These are phyloP conservation scores for Colletotrichum higginsianum DNA, from an alignment of 2,329 filamentous ascomycete species.

Conservation along the genomic window DNA sequence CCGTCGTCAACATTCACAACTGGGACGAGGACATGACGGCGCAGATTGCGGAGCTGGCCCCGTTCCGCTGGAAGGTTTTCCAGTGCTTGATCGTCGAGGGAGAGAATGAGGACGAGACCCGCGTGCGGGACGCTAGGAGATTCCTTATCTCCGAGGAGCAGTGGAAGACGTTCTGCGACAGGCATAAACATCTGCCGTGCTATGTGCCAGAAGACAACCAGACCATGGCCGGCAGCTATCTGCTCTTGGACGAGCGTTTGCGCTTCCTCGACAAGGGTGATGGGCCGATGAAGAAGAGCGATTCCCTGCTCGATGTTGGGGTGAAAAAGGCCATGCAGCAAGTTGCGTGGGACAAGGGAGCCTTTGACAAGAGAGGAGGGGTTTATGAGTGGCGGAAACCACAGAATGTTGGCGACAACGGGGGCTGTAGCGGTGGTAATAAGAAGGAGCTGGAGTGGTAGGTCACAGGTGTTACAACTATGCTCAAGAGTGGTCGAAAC, in stretches of 20 bases:
- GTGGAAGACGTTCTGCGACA: slow-evolving; percentile 61
- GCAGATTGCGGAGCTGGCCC: slow-evolving; percentile 56
- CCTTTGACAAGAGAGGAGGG: slow-evolving; percentile 61
- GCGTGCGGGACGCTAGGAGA: slow-evolving; percentile 57
- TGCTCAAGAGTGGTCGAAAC: too few relatives aligned
- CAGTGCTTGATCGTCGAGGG: slow-evolving; percentile 59
- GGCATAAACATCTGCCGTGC: slow-evolving; percentile 56
- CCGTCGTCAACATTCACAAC: slow-evolving; percentile 65
- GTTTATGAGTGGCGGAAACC: slow-evolving; percentile 63
- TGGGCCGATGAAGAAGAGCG: slow-evolving; percentile 49
- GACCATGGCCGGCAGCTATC: slow-evolving; percentile 65
- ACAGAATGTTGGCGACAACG: not conserved
- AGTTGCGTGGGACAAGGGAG: slow-evolving; percentile 62
- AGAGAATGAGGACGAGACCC: slow-evolving; percentile 51
- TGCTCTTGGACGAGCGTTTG: slow-evolving; percentile 67
- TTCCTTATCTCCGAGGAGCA: slow-evolving; percentile 64
- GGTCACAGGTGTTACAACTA: not conserved
- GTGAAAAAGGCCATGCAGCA: slow-evolving; percentile 60
- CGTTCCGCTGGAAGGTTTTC: slow-evolving; percentile 71
- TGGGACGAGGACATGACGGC: slow-evolving; percentile 64
- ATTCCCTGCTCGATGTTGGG: slow-evolving; percentile 61
- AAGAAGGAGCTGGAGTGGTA: slow-evolving; percentile 2
- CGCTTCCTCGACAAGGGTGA: slow-evolving; percentile 63
- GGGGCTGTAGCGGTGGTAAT: not conserved
- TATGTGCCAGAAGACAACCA: slow-evolving; percentile 66